phyloP scores from a whole-genome alignment of 352 stramenopile genomes.

The Globisporangium apiculatum region DNA sequence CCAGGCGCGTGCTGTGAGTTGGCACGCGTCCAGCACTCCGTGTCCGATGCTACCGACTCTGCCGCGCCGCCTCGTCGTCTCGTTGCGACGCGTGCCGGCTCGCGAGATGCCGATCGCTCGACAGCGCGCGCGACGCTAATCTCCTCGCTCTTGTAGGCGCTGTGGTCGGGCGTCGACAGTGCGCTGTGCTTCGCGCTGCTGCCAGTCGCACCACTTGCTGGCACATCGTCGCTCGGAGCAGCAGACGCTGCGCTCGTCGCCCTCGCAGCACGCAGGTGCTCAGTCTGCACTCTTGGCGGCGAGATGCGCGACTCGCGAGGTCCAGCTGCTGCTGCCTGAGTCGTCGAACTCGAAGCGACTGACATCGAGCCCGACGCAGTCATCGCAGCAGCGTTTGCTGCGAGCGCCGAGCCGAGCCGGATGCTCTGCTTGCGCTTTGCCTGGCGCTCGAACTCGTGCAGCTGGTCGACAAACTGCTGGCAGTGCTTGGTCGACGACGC shows the following conservation, averaged over 20 bases:
- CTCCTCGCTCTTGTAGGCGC: slow-evolving; percentile 7
- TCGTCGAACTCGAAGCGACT: not conserved
- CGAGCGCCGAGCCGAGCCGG: slow-evolving; percentile 15
- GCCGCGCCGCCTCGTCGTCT: too few species aligned
- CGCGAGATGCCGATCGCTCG: not conserved
- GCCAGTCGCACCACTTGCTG: not conserved
- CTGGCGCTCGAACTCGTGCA: slow-evolving; percentile 32
- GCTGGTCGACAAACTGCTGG: slow-evolving; percentile 45
- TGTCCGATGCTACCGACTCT: too few species aligned
- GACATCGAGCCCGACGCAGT: not conserved
- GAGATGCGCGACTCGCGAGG: slow-evolving; percentile 1
- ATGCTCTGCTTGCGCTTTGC: slow-evolving; percentile 29
- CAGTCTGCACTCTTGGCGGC: not conserved
- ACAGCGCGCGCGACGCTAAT: slow-evolving; percentile 1
- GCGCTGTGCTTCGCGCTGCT: not conserved
- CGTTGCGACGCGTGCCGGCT: not conserved
- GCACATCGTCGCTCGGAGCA: too few species aligned
- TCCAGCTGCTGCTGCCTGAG: not conserved
- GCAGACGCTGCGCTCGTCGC: not conserved
- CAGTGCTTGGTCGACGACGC: slow-evolving; percentile 57
- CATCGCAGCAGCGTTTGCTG: slow-evolving; percentile 1
- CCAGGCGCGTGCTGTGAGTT: not conserved
- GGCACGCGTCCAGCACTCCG: not conserved
- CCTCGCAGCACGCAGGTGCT: not conserved
- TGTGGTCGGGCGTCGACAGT: not conserved